Evolutionary conservation across 2,329 filamentous ascomycete genomes (phyloP).

Genomic region (Xylaria sp.): DNA sequence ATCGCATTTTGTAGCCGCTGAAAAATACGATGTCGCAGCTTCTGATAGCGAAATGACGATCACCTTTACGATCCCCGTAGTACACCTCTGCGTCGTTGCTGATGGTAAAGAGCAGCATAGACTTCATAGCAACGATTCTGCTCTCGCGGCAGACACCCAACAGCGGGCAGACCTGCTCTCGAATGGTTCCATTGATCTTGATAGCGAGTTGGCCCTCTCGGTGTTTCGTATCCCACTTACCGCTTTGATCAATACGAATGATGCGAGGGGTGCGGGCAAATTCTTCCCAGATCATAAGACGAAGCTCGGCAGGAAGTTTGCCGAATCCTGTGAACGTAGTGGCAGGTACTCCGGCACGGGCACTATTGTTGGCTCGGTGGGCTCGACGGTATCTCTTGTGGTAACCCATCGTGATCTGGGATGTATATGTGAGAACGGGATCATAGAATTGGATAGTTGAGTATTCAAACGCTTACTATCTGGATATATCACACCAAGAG

Average conservation of each 20-base stretch:
- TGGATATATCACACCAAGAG: not conserved
- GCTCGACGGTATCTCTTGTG: not conserved
- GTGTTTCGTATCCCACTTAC: not conserved
- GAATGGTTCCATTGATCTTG: not conserved
- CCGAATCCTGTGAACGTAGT: not conserved
- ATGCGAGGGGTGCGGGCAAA: slow-evolving; percentile 19
- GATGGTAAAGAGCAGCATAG: not conserved
- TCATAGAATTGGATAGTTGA: not conserved
- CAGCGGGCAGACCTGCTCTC: slow-evolving; percentile 14
- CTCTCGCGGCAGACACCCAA: slow-evolving; percentile 10
- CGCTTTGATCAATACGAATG: slow-evolving; percentile 5
- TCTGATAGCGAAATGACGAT: slow-evolving; percentile 12
- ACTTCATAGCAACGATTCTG: not conserved
- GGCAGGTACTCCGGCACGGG: not conserved
- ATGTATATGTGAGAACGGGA: not conserved
- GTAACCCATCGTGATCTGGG: not conserved
- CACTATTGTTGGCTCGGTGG: not conserved
- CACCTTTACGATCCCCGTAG: too few relatives aligned
- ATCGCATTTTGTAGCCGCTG: not conserved
- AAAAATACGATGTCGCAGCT: slow-evolving; percentile 13
- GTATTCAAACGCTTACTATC: not conserved
- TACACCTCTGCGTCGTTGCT: accelerated
- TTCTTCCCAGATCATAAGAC: slow-evolving; percentile 32
- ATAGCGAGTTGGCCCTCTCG: not conserved
- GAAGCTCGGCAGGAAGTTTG: not conserved